phyloP scores from a whole-genome alignment of 768 basidiomycete species.

The Roridomyces roridus region DNA sequence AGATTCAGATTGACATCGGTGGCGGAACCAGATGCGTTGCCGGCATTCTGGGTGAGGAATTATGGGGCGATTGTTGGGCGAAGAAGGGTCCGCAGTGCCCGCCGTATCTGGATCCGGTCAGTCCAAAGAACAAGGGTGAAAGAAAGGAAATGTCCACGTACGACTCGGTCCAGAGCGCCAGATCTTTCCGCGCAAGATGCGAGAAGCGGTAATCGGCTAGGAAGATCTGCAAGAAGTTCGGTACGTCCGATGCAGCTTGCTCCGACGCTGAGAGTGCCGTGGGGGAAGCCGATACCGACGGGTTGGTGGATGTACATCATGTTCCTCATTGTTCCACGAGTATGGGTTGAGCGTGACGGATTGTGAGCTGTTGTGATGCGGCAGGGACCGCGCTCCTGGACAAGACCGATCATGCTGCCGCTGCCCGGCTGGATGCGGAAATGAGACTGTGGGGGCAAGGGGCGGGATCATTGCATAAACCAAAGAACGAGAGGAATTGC shows the following conservation, averaged over 20 bases:
- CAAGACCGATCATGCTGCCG: constrained; percentile 49
- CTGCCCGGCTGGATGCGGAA: constrained; percentile 33
- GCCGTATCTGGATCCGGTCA: constrained; percentile 67
- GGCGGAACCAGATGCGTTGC: constrained; percentile 52
- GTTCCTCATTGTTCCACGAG: constrained; percentile 48
- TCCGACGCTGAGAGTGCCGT: constrained; percentile 56
- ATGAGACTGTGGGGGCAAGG: background rate
- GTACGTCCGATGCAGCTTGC: constrained; percentile 61
- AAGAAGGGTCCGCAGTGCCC: constrained; percentile 77
- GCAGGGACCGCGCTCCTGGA: constrained; percentile 68
- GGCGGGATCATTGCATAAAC: too few species aligned
- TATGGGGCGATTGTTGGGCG: too few species aligned
- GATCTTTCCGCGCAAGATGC: constrained; percentile 47
- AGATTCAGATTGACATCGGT: constrained; percentile 59
- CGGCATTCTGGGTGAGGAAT: constrained; percentile 65
- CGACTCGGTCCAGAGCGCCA: constrained; percentile 73
- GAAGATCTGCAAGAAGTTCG: constrained; percentile 72
- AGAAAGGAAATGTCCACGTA: constrained; percentile 29
- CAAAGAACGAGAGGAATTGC: constrained; percentile 47
- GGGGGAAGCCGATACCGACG: constrained; percentile 67
- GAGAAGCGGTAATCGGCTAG: constrained; percentile 60
- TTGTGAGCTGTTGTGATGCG: constrained; percentile 40
- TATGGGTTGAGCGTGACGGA: constrained; percentile 43
- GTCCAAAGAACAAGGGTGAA: background rate
- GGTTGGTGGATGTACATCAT: constrained; percentile 68